Base-by-base conservation (phyloP, 106 monocot species). In the Dendrobium huoshanense region DNA sequence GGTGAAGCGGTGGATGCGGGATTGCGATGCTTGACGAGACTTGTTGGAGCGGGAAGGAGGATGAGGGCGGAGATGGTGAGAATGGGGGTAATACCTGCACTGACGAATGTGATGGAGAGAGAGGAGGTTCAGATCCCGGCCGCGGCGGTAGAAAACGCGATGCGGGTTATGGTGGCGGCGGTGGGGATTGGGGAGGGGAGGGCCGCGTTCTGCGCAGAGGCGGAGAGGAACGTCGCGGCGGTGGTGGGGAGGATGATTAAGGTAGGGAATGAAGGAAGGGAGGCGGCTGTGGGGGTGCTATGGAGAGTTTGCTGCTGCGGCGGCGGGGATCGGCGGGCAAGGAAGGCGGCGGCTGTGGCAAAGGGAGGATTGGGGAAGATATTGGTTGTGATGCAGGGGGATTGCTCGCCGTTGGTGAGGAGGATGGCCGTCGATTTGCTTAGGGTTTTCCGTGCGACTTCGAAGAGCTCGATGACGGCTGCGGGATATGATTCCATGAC, bases 381-480 rank as follows among this genome's bases (percentile, higher is more conserved):
- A 19, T 77, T 93, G 80, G 61, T 93, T 42, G 78, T 93, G 77
- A 87, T 90, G 90, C 93, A 93, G 82, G 85, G 93, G 47, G 82
- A 83, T 58, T 93, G 90, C 80, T 85, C 88, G 72, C 87, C 88
- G 68, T 83, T 80, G 84, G 85, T 77, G 31, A 85, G 85, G 81
- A 72, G 79, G 87, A 93, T 90, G 93, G 82, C 93, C 24, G 83
- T 75, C 7, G 93, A 93, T 65, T 56, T 93, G 75, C 61, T 93
- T 29, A 83, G 79, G 80, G 59, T 93, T 15, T 88, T 90, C 77
- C 45, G 82, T 13, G 41, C 18, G 1, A 73, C 73, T 20, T 70
- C 81, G 25, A 85, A 75, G 79, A 75, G 86, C 56, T 83, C 86
- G 48, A 78, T 87, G 54, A 51, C 77, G 33, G 85, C 77, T 19